Percentiles rank a stretch among this genome's conserved stretches.
Evolutionary conservation across 768 basidiomycete genomes (phyloP).

Genomic region (Vararia minispora): DNA sequence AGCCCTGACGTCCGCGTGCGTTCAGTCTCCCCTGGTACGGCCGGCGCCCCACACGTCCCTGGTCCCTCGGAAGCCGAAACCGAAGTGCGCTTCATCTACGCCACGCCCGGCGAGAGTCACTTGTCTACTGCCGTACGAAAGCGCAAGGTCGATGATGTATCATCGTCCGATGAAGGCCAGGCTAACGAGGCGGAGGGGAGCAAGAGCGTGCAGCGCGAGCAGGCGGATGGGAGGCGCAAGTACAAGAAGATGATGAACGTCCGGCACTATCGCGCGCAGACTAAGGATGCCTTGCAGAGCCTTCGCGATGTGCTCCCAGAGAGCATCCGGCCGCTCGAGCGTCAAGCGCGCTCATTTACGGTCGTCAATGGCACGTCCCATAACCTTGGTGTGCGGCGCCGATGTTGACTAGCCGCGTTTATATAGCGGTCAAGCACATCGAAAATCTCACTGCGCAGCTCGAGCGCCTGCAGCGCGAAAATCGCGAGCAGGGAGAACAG

Average conservation of each 20-base stretch:
- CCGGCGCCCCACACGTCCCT: too few species aligned
- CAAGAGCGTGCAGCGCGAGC: constrained; percentile 30
- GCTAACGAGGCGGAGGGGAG: too few species aligned
- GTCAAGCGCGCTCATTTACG: constrained; percentile 10
- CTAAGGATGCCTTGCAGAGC: constrained; percentile 12
- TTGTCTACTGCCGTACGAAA: too few species aligned
- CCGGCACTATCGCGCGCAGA: constrained; percentile 11
- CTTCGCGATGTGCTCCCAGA: constrained; percentile 11
- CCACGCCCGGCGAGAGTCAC: too few species aligned
- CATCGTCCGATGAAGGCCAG: too few species aligned
- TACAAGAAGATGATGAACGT: constrained; percentile 14
- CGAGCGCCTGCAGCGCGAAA: constrained; percentile 9
- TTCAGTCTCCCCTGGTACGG: too few species aligned
- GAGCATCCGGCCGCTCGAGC: constrained; percentile 10
- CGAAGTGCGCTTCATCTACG: too few species aligned
- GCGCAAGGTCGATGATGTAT: too few species aligned
- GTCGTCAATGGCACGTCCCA: constrained; percentile 10
- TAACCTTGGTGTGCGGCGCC: background rate
- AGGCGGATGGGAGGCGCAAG: constrained; percentile 5
- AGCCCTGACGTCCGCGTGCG: too few species aligned
- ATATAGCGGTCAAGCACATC: constrained; percentile 12
- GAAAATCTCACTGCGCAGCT: constrained; percentile 7
- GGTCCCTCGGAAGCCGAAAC: too few species aligned
- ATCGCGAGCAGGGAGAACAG: constrained; percentile 5
- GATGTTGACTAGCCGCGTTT: background rate